A percentile compares a stretch with the other conserved stretches of the same genome.
phyloP scores from a whole-genome alignment of 805 yeast species.

The Barnettozyma vustinii region DNA sequence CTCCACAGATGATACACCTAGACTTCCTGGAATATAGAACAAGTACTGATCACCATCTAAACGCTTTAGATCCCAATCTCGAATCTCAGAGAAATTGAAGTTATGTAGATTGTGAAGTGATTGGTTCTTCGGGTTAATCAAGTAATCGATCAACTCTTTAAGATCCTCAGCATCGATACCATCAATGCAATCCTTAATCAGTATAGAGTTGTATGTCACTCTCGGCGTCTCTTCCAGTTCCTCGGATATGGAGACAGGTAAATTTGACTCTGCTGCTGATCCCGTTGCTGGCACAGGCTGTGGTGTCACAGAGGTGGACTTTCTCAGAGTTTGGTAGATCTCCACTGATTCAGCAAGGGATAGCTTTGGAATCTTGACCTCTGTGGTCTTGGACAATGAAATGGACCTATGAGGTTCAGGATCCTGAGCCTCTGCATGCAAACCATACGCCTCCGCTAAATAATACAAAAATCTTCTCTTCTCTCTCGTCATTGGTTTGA shows the following conservation, averaged over 20 bases:
- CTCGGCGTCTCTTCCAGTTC: constrained; percentile 7
- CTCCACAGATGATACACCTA: constrained; percentile 26
- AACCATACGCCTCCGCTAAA: constrained; percentile 50
- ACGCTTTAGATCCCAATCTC: constrained; percentile 34
- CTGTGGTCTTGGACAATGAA: constrained; percentile 39
- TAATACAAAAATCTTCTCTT: constrained; percentile 71
- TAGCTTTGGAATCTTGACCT: constrained; percentile 35
- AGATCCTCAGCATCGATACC: constrained; percentile 40
- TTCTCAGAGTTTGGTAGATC: constrained; percentile 27
- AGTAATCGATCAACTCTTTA: constrained; percentile 23
- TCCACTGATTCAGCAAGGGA: constrained; percentile 41
- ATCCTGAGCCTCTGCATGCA: constrained; percentile 73
- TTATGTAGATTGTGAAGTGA: neutral
- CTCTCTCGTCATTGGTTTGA: constrained; percentile 66
- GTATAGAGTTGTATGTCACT: constrained; percentile 44
- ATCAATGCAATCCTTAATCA: constrained; percentile 45
- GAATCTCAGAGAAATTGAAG: constrained; percentile 6
- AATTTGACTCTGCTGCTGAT: neutral
- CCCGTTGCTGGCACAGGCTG: neutral
- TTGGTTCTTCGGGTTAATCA: constrained; percentile 10
- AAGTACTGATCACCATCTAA: constrained; percentile 37
- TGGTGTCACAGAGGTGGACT: neutral
- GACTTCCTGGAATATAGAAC: constrained; percentile 15
- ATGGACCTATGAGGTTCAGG: constrained; percentile 76
- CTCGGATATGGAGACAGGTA: neutral